Percentiles rank a stretch among this genome's conserved stretches.
Conservation (phyloP, 306 rosid genomes). For the Lupinus albus region DNA sequence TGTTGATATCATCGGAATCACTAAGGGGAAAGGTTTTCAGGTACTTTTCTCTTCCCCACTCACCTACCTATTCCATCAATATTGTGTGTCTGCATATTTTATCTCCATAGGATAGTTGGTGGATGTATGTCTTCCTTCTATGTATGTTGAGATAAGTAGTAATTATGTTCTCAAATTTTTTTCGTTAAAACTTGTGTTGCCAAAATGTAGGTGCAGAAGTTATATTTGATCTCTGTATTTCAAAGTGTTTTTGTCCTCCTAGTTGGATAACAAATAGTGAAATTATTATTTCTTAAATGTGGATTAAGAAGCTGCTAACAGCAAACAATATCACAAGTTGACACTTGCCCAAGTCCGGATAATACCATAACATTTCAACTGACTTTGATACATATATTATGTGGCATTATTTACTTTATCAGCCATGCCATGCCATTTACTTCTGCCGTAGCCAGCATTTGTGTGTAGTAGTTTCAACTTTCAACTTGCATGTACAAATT, state of each 20-base stretch:
- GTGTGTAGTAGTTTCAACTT: background rate
- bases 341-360: background rate
- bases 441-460: too few relatives aligned
- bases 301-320: background rate
- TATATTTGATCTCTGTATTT: constrained; percentile 3
- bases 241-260: constrained; percentile 1
- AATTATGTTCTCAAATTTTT: too few relatives aligned
- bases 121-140: constrained; percentile 15
- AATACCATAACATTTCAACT: constrained; percentile 8
- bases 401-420: constrained; percentile 2
- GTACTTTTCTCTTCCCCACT: constrained; percentile 42
- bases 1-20: constrained; percentile 83
- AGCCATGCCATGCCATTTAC: background rate
- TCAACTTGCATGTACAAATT: constrained; percentile 9
- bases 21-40: constrained; percentile 97
- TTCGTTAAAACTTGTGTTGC: background rate
- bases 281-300: background rate
- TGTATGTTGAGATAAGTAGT: too few relatives aligned
- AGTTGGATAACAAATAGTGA: constrained; percentile 4
- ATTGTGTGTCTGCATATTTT: background rate
- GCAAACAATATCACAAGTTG: constrained; percentile 8
- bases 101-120: background rate
- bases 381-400: background rate
- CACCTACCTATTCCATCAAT: constrained; percentile 9
- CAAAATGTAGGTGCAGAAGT: background rate